These are phyloP conservation scores for Tuber umbilicatum DNA, from an alignment of 495 filamentous ascomycete species.

Conservation along the genomic window DNA sequence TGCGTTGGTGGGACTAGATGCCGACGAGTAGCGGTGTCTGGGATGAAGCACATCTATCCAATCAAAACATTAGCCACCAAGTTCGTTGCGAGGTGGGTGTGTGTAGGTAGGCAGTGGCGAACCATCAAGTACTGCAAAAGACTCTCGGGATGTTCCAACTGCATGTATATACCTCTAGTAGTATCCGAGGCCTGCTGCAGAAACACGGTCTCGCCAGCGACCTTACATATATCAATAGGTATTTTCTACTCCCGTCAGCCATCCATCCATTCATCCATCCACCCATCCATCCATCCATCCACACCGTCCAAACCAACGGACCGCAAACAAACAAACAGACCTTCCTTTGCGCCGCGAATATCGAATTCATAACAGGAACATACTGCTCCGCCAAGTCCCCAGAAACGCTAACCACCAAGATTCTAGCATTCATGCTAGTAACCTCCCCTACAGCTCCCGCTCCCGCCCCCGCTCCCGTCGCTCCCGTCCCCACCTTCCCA, in stretches of 20 bases:
- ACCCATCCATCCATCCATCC: not conserved
- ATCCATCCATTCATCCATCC: not conserved
- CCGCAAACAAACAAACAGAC: conserved; percentile 17
- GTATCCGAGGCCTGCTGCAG: conserved; percentile 90
- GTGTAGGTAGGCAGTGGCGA: not conserved
- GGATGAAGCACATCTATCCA: conserved; percentile 68
- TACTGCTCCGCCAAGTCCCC: conserved; percentile 82
- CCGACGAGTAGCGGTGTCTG: conserved; percentile 61
- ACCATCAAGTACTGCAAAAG: conserved; percentile 83
- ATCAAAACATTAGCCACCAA: not conserved
- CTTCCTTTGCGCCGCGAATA: conserved; percentile 80
- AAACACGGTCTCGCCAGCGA: conserved; percentile 83
- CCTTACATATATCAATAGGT: conserved; percentile 81
- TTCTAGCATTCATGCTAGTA: conserved; percentile 64
- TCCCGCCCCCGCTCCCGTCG: not conserved
- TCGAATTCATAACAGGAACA: conserved; percentile 95
- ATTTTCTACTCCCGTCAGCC: conserved; percentile 51
- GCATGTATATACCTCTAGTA: conserved; percentile 79
- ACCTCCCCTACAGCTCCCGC: conserved; percentile 27
- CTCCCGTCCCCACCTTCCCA: conserved; percentile 14
- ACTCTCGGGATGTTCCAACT: conserved; percentile 58
- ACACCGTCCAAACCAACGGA: no score
- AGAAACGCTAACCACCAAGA: conserved; percentile 74
- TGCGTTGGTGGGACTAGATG: conserved; percentile 68
- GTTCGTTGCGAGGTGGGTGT: not conserved